Conservation (phyloP, 2,329 filamentous ascomycete species). For the Setomelanomma holmii region DNA sequence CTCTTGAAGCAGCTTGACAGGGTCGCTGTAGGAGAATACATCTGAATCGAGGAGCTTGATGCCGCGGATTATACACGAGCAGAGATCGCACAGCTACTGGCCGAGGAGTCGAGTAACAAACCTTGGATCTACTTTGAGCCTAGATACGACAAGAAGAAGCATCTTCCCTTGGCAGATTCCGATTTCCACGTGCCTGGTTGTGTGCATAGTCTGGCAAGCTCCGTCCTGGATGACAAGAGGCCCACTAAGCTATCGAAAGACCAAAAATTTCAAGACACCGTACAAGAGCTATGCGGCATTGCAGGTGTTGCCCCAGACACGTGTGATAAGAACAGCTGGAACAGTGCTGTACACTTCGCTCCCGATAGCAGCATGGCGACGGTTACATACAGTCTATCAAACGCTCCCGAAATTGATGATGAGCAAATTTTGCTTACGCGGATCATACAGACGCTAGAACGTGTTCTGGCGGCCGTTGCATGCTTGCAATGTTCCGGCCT, state of each 20-base stretch:
- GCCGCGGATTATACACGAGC: not conserved
- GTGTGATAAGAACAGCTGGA: not conserved
- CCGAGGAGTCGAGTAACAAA: not conserved
- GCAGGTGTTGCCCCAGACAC: slow-evolving; percentile 2
- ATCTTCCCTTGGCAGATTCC: not conserved
- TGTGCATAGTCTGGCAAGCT: not conserved
- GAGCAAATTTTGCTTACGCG: not conserved
- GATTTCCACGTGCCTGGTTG: not conserved
- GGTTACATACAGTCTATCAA: not conserved
- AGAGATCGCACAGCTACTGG: slow-evolving; percentile 3
- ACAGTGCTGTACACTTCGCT: not conserved
- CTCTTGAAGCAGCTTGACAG: not conserved
- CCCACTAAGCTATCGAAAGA: not conserved
- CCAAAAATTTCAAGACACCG: not conserved
- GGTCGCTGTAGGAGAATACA: slow-evolving; percentile 1
- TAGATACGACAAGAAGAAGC: not conserved
- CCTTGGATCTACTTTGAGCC: slow-evolving; percentile 8
- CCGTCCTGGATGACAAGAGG: no score
- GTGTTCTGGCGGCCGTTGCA: not conserved
- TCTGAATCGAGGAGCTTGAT: slow-evolving; percentile 1
- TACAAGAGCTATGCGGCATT: slow-evolving; percentile 7
- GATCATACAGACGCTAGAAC: not conserved
- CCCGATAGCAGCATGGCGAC: not conserved
- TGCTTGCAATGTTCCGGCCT: no score
- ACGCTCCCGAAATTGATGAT: not conserved